Conservation (phyloP, 2,329 filamentous ascomycete species). For the Aspergillus sp. region DNA sequence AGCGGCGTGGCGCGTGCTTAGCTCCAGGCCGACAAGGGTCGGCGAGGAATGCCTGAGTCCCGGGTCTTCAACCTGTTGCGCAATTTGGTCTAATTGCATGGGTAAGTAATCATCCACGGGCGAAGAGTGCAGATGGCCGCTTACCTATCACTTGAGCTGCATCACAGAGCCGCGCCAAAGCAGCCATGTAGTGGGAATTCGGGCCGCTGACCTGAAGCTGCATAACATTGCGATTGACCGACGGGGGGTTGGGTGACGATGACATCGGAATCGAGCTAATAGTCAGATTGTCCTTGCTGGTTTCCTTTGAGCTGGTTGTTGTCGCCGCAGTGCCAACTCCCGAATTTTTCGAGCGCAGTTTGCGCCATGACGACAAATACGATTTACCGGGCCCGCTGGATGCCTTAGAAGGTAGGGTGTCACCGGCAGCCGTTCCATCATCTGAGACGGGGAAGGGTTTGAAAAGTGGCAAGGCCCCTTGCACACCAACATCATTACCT, state of each 20-base stretch:
- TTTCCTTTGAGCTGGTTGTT: slow-evolving; percentile 33
- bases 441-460: slow-evolving; percentile 50
- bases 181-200: slow-evolving; percentile 82
- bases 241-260: slow-evolving; percentile 48
- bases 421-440: slow-evolving; percentile 29
- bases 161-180: slow-evolving; percentile 83
- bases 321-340: slow-evolving; percentile 43
- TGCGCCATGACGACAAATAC: slow-evolving; percentile 78
- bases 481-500: slow-evolving; percentile 83
- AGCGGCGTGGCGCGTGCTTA: slow-evolving; percentile 84
- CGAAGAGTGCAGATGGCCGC: slow-evolving; percentile 1
- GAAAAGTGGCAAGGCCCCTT: slow-evolving; percentile 63
- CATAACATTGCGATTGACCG: slow-evolving; percentile 61
- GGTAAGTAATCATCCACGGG: slow-evolving; percentile 7
- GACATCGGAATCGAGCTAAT: slow-evolving; percentile 76
- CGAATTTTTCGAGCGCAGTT: slow-evolving; percentile 82
- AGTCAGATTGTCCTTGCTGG: slow-evolving; percentile 50
- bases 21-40: slow-evolving; percentile 88
- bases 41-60: slow-evolving; percentile 84
- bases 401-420: slow-evolving; percentile 37
- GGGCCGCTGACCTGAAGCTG: slow-evolving; percentile 69
- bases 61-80: slow-evolving; percentile 89
- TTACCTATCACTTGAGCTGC: slow-evolving; percentile 85
- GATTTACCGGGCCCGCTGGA: slow-evolving; percentile 62
- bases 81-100: slow-evolving; percentile 68